phyloP scores from a whole-genome alignment of 192 early-diverging fungal genomes.

The Podila epicladia region DNA sequence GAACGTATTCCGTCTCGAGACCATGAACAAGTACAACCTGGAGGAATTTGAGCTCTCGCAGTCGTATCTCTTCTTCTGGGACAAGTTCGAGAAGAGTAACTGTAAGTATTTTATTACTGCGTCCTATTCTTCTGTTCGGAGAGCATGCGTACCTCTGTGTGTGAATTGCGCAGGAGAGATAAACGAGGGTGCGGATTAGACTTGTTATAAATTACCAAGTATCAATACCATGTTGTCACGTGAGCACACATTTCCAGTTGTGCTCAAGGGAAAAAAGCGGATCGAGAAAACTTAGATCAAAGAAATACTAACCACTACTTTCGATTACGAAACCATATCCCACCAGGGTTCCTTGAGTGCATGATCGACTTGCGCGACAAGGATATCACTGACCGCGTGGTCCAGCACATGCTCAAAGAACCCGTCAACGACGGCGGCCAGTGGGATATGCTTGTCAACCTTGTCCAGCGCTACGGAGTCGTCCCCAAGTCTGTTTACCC shows the following conservation, averaged over 20 bases:
- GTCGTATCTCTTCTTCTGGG: conserved; percentile 78
- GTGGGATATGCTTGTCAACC: conserved; percentile 83
- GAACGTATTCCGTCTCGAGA: conserved; percentile 73
- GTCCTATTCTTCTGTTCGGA: no score
- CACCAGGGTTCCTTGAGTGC: conserved; percentile 73
- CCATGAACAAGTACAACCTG: conserved; percentile 80
- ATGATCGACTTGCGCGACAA: conserved; percentile 71
- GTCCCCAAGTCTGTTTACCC: conserved; percentile 74
- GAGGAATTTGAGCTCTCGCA: conserved; percentile 85
- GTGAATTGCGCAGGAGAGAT: neutral
- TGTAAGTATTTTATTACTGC: conserved; percentile 42
- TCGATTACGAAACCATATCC: no score
- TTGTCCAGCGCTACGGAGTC: conserved; percentile 80
- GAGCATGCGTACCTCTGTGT: no score
- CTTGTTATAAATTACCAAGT: neutral
- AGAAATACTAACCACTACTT: no score
- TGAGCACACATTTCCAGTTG: neutral
- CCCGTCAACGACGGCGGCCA: conserved; percentile 81
- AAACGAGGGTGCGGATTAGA: neutral
- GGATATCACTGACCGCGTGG: conserved; percentile 70
- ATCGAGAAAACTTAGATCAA: neutral
- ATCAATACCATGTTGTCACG: neutral
- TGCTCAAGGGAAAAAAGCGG: no score
- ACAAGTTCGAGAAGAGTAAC: conserved; percentile 86
- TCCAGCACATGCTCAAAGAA: conserved; percentile 73